A percentile compares a stretch with the other conserved stretches of the same genome.
phyloP scores from a whole-genome alignment of 2,329 filamentous ascomycete species.

The Colletotrichum incanum region DNA sequence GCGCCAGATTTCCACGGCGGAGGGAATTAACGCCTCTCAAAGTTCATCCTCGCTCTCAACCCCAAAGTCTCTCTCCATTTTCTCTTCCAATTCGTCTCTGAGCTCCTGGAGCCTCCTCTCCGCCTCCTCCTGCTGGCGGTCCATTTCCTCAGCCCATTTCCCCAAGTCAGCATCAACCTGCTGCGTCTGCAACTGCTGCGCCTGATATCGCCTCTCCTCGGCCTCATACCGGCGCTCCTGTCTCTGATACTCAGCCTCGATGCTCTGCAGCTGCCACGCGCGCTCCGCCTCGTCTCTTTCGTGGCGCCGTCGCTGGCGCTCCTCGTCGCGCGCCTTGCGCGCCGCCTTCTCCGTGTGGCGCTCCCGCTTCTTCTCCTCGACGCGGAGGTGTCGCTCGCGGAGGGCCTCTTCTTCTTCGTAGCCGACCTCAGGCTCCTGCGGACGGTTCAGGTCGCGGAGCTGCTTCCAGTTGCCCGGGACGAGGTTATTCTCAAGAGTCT shows the following conservation, averaged over 20 bases:
- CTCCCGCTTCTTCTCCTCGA: not conserved
- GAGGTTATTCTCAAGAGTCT: not conserved
- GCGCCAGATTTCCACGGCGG: not conserved
- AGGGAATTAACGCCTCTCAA: not conserved
- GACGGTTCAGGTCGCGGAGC: not conserved
- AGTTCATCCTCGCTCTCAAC: not conserved
- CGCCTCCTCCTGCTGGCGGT: not conserved
- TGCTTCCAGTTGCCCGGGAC: constrained; percentile 10
- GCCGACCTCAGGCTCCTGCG: not conserved
- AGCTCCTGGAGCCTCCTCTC: not conserved
- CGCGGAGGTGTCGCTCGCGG: too few species aligned
- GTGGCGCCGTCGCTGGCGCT: not conserved
- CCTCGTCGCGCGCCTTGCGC: not conserved
- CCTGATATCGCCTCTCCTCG: not conserved
- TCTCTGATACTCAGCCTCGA: not conserved
- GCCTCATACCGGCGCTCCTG: not conserved
- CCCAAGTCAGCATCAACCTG: too few species aligned
- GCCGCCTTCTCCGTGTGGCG: not conserved
- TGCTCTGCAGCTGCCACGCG: not conserved
- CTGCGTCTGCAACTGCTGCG: not conserved
- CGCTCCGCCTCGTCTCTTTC: not conserved
- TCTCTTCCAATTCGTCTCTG: not conserved
- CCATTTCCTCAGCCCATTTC: not conserved
- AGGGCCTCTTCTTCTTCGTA: not conserved
- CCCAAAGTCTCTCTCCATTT: not conserved